Evolutionary conservation across 192 early-diverging fungal genomes (phyloP).

Genomic region (Backusella mclennaniae): DNA sequence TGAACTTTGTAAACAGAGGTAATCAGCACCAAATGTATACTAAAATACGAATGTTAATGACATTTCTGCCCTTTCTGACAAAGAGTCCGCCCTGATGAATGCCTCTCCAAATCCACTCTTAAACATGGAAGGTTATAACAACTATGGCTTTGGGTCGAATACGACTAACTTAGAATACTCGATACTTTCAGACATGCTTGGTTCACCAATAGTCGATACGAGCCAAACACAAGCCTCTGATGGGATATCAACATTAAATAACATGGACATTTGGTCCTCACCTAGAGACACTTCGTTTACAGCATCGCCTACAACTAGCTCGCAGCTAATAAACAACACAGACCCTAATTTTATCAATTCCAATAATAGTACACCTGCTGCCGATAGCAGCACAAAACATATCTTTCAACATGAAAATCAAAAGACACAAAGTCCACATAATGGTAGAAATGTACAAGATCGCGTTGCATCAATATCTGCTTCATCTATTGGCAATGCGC

Average conservation of each 20-base stretch:
- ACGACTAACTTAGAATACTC: constrained; percentile 86
- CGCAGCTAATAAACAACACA: not conserved
- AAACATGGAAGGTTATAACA: constrained; percentile 5
- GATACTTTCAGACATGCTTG: constrained; percentile 87
- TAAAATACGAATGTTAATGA: not conserved
- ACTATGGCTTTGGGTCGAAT: constrained; percentile 83
- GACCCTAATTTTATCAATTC: not conserved
- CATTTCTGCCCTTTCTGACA: too few relatives aligned
- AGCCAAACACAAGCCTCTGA: not conserved
- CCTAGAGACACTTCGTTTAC: not conserved
- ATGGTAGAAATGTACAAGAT: not conserved
- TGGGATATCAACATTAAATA: not conserved
- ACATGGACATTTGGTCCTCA: not conserved
- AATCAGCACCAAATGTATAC: not conserved
- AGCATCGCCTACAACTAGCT: not conserved
- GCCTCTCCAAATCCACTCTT: not conserved
- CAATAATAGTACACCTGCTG: not conserved
- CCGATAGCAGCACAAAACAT: not conserved
- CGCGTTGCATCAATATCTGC: not conserved
- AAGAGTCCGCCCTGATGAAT: not conserved
- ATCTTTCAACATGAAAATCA: not conserved
- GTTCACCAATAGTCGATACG: constrained; percentile 41
- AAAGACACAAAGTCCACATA: not conserved
- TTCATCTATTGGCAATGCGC: not conserved
- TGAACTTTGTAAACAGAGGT: not conserved